Evolutionary conservation across 257 asterid species (phyloP).

Genomic region (Lycium barbarum): DNA sequence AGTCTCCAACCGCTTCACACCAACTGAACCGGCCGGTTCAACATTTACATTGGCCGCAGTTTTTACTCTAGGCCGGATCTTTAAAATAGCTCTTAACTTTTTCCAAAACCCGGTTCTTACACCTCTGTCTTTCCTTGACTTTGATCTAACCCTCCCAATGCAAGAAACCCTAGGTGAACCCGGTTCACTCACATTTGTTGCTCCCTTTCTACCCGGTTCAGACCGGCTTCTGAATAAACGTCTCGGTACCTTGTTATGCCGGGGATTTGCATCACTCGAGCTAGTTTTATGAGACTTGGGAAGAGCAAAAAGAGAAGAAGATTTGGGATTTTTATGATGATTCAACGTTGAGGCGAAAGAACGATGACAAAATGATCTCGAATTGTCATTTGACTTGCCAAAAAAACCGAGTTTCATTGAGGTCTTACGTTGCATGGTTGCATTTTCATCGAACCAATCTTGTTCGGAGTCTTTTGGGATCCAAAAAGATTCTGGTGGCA

Average conservation of each 20-base stretch:
- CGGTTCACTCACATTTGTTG: constrained; percentile 43
- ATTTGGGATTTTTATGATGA: constrained; percentile 23
- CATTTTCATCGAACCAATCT: constrained; percentile 64
- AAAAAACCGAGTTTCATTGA: constrained; percentile 53
- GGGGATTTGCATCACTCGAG: constrained; percentile 29
- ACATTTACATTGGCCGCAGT: constrained; percentile 29
- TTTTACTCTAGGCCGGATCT: constrained; percentile 34
- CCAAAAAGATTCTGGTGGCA: constrained; percentile 72
- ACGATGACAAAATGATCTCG: constrained; percentile 43
- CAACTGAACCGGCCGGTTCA: constrained; percentile 27
- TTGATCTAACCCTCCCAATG: constrained; percentile 56
- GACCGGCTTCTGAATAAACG: constrained; percentile 51
- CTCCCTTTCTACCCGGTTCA: constrained; percentile 35
- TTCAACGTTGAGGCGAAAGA: constrained; percentile 27
- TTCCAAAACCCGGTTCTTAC: constrained; percentile 60
- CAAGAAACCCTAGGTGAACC: constrained; percentile 88
- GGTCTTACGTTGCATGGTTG: constrained; percentile 61
- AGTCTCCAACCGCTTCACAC: constrained; percentile 30
- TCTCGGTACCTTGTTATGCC: constrained; percentile 38
- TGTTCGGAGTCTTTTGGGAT: constrained; percentile 52
- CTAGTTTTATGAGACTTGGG: constrained; percentile 41
- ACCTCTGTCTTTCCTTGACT: constrained; percentile 37
- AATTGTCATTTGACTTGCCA: constrained; percentile 33
- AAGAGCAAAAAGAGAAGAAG: constrained; percentile 48
- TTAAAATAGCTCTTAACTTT: constrained; percentile 43